A percentile compares a stretch with the other conserved stretches of the same genome.
phyloP scores from a whole-genome alignment of 345 rosid genomes.

The Eucalyptus erythrocorys region DNA sequence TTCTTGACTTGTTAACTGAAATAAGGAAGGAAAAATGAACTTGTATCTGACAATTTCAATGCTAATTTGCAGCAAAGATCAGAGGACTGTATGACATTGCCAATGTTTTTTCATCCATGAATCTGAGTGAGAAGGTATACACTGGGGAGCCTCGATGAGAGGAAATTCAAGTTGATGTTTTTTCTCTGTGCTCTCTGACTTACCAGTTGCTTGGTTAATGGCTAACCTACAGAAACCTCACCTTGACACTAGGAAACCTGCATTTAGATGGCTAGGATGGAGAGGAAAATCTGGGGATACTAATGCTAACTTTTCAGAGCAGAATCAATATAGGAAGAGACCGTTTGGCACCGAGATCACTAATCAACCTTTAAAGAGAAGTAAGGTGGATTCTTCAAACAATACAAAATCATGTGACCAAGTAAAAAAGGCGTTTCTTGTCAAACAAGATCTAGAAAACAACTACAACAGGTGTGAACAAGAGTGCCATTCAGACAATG shows the following conservation, averaged over 20 bases:
- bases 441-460: conserved; percentile 6
- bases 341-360: conserved; percentile 53
- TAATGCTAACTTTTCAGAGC: conserved; percentile 2
- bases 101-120: conserved; percentile 68
- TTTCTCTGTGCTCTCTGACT: background rate
- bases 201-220: background rate
- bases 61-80: conserved; percentile 53
- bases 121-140: conserved; percentile 69
- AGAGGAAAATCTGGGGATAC: conserved; percentile 3
- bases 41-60: background rate
- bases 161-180: background rate
- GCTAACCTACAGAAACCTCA: conserved; percentile 43
- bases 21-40: background rate
- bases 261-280: conserved; percentile 78
- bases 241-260: conserved; percentile 59
- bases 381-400: conserved; percentile 7
- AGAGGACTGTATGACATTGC: conserved; percentile 83
- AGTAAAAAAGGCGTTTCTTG: conserved; percentile 5
- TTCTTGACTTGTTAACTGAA: background rate
- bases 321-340: conserved; percentile 39
- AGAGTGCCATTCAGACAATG: conserved; percentile 10
- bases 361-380: conserved; percentile 35
- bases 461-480: background rate
- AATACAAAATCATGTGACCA: conserved; percentile 11
- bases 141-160: background rate